A percentile compares a stretch with the other conserved stretches of the same genome.
phyloP scores from a whole-genome alignment of 1,139 yeast genomes.

The Scheffersomyces illinoinensis region DNA sequence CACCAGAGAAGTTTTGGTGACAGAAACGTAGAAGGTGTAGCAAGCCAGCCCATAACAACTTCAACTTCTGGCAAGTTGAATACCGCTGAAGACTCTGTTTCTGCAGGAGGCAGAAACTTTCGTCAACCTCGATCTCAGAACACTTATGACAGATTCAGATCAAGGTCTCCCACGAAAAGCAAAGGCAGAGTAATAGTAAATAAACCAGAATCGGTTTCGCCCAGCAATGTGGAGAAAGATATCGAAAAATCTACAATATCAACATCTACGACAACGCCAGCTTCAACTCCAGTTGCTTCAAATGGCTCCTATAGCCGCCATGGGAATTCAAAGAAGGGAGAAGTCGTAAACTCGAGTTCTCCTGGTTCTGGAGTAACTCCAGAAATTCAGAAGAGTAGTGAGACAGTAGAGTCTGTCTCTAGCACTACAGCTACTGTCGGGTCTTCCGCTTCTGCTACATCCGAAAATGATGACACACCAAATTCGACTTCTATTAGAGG shows the following conservation, averaged over 20 bases:
- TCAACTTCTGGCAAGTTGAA: background rate
- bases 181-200: background rate
- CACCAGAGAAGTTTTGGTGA: background rate
- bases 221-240: background rate
- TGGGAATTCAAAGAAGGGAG: background rate
- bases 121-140: background rate
- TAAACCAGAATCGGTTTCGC: background rate
- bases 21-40: slow-evolving; percentile 7
- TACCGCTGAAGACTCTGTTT: background rate
- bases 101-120: background rate
- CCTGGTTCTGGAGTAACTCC: background rate
- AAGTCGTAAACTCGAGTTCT: background rate
- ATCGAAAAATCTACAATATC: background rate
- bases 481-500: slow-evolving; percentile 12
- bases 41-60: slow-evolving; percentile 3
- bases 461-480: background rate
- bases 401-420: background rate
- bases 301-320: background rate
- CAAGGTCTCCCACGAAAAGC: slow-evolving; percentile 1
- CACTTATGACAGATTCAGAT: slow-evolving; percentile 1
- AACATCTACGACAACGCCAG: background rate
- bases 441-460: background rate
- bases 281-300: background rate
- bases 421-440: background rate
- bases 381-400: background rate